phyloP scores from a whole-genome alignment of 202 grass and related monocot species.

The Panicum hallii region DNA sequence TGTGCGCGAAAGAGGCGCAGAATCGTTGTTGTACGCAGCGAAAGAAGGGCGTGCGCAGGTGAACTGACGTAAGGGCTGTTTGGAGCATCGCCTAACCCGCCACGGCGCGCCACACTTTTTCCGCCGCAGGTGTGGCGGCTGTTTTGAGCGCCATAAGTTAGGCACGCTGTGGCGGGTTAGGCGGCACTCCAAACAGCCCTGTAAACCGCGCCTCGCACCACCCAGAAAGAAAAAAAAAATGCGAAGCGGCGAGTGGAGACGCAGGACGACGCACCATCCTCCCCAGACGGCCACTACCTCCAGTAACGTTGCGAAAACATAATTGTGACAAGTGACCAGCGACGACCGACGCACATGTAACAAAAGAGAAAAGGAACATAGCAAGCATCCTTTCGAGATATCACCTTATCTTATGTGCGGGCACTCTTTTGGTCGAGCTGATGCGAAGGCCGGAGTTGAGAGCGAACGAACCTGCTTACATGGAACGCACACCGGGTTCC shows the following conservation, averaged over 20 bases:
- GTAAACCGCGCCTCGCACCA: constrained; percentile 30
- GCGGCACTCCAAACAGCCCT: too few relatives aligned
- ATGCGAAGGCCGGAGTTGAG: constrained; percentile 29
- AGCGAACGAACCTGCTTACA: constrained; percentile 43
- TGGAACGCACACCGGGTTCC: constrained; percentile 36
- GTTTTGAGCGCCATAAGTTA: too few relatives aligned
- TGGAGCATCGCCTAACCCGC: too few relatives aligned
- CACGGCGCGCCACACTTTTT: too few relatives aligned
- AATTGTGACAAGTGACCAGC: constrained; percentile 20
- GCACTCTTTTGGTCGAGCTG: constrained; percentile 25
- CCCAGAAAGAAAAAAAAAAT: not conserved
- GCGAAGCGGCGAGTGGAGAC: not conserved
- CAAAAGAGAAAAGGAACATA: constrained; percentile 21
- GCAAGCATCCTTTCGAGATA: constrained; percentile 14
- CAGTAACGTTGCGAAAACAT: not conserved
- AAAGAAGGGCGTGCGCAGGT: not conserved
- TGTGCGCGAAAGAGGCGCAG: too few relatives aligned
- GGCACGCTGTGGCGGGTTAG: too few relatives aligned
- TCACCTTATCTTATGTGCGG: constrained; percentile 19
- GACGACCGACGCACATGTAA: constrained; percentile 14
- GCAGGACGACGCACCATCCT: not conserved
- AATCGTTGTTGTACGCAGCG: too few relatives aligned
- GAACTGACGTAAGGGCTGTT: constrained; percentile 15
- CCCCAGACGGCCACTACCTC: not conserved
- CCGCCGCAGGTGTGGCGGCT: too few relatives aligned